Conservation (phyloP, 2,329 filamentous ascomycete genomes). For the Neopestalotiopsis sp. region DNA sequence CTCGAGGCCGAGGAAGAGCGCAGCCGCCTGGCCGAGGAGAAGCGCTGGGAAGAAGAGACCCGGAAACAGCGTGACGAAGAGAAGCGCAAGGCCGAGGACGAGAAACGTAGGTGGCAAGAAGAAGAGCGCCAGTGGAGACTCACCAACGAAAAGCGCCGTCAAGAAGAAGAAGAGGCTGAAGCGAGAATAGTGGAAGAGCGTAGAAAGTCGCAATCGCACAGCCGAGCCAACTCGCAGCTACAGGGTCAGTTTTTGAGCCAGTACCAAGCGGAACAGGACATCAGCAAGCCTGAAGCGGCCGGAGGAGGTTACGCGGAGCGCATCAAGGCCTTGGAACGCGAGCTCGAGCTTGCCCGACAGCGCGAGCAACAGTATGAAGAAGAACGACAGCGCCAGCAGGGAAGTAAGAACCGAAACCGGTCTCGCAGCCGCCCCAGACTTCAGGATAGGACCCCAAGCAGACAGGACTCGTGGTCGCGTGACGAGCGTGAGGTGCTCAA, state of each 20-base stretch:
- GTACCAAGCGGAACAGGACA: conserved; percentile 75
- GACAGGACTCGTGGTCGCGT: conserved; percentile 68
- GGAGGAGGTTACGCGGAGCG: conserved; percentile 64
- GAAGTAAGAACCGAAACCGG: conserved; percentile 42
- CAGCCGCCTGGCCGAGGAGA: conserved; percentile 67
- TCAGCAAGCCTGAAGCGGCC: conserved; percentile 40
- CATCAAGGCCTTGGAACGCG: conserved; percentile 80
- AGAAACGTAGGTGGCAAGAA: conserved; percentile 78
- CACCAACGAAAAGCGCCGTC: conserved; percentile 73
- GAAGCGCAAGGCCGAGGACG: conserved; percentile 68
- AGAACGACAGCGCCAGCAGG: conserved; percentile 55
- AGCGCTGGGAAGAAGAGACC: conserved; percentile 70
- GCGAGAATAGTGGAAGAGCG: conserved; percentile 71
- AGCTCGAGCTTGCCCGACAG: conserved; percentile 67
- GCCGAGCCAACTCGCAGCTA: conserved; percentile 68
- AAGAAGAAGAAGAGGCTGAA: conserved; percentile 77
- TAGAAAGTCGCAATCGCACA: conserved; percentile 56
- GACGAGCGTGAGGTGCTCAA: conserved; percentile 70
- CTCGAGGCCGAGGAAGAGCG: conserved; percentile 65
- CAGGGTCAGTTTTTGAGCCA: conserved; percentile 87
- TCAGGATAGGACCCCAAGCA: conserved; percentile 59
- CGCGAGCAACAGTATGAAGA: conserved; percentile 68
- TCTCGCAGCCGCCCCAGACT: conserved; percentile 50
- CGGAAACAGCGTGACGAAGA: conserved; percentile 63
- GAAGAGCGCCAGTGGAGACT: conserved; percentile 78